These are phyloP conservation scores for Spergularia azorica DNA, from an alignment of 179 eudicot genomes.

Conservation along the genomic window DNA sequence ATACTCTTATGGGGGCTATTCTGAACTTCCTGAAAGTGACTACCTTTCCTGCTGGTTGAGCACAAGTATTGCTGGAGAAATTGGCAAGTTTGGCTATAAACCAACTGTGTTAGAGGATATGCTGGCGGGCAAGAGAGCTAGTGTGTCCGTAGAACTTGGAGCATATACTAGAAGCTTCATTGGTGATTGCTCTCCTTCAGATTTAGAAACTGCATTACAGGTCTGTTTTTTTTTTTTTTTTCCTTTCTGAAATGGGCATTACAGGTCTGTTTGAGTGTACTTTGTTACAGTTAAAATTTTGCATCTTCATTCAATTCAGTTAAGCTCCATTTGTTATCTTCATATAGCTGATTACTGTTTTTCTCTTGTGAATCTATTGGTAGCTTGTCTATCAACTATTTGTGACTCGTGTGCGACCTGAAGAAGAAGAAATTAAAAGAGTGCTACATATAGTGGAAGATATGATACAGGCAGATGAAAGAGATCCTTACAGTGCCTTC, in stretches of 20 bases:
- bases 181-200: constrained; percentile 91
- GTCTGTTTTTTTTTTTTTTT: constrained; percentile 28
- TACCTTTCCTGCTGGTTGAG: constrained; percentile 71
- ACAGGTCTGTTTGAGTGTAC: constrained; percentile 48
- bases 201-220: constrained; percentile 93
- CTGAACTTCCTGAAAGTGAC: constrained; percentile 80
- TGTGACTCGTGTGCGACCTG: constrained; percentile 59
- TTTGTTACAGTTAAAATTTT: neutral
- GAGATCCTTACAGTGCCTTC: constrained; percentile 83
- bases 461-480: constrained; percentile 67
- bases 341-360: neutral
- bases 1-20: constrained; percentile 76
- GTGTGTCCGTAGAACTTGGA: constrained; percentile 68
- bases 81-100: constrained; percentile 84
- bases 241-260: constrained; percentile 35
- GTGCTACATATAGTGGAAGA: constrained; percentile 78
- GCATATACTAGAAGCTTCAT: constrained; percentile 75
- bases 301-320: no score
- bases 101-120: constrained; percentile 72
- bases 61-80: constrained; percentile 77
- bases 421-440: constrained; percentile 70
- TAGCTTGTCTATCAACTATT: constrained; percentile 92
- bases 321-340: neutral
- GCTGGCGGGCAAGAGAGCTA: constrained; percentile 90
- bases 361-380: constrained; percentile 3